Evolutionary conservation across 2,329 filamentous ascomycete species (phyloP), one percentile per base, ranked within the genome.

Genomic region (Monascus ruber): DNA sequence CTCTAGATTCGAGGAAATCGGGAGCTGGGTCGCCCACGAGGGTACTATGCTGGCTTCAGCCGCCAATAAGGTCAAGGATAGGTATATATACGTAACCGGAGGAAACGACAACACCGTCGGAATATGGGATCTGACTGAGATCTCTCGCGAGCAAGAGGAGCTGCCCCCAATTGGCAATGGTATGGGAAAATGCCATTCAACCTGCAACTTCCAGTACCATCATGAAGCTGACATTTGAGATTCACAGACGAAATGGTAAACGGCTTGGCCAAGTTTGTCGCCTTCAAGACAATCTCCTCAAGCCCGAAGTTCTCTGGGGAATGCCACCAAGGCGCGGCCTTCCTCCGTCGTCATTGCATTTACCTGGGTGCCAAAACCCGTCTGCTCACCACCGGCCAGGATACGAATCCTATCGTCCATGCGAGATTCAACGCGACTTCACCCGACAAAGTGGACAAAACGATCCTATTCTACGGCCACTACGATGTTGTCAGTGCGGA

Each of bases 401-500:
- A 74, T 26, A 81, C 85, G 51, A 96, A 96, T 55, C 91, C 91
- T 0, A 81, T 98, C n/a, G 87, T 98, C 0, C 82, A 84, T 49
- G 91, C 91, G 32, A 83, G 81, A 43, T 98, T 98, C 58, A 76
- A 77, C 34, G 87, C 91, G 80, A 60, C 77, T 73, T 43, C 72
- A 7, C 75, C 78, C 1, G 67, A 76, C 0, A 72, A 75, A 25
- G 70, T 76, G 25, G 76, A 85, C 11, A 94, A 91, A 64, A 87
- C 85, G 26, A 85, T 96, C 6, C 68, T 98, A 0, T 98, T 98
- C 59, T 98, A 98, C 55, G 91, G 93, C 0, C 91, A 98, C 59
- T 98, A 98, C 67, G 91, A 98, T 56, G 88, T 98, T 2, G 91
- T 98, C 3, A 77, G 87, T 1, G 91, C 91, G 0, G 86, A 94